Base-by-base conservation (phyloP, 2,329 filamentous ascomycete genomes). In the Acarospora socialis region DNA sequence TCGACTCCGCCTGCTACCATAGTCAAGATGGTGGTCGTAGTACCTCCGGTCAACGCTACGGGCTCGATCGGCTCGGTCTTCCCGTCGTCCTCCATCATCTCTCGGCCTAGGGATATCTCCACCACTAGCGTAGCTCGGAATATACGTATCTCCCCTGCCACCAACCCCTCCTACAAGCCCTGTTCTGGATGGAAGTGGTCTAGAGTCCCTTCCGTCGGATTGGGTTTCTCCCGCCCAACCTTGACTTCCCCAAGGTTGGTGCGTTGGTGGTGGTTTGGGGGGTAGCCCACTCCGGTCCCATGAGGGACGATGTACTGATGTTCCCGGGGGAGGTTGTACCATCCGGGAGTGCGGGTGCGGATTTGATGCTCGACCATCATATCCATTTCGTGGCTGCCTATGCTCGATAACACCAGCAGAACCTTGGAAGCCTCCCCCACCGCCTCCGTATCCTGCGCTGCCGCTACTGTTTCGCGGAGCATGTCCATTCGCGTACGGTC, bases 401-500 rank as follows among this genome's bases (percentile, higher is more conserved):
- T 43, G 30, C 10, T 17, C n/a, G n/a, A n/a, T n/a, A n/a, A n/a
- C n/a, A n/a, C 8, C 20, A 29, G 31, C n/a, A 30, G 38, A 12
- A 34, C 36, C 14, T 33, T 37, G 32, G 26, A 33, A 35, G 21
- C 35, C 38, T n/a, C 28, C 19, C n/a, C 15, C 13, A 8, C 30
- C 35, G 13, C 27, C 35, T 16, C 33, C 20, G 14, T 22, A 12
- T 8, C 10, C 10, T 8, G 17, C 28, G 21, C 33, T 30, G 12
- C 26, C 33, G 23, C 35, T 35, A 19, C 41, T 44, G 33, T 32
- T 33, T 31, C 36, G 36, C 28, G 40, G 59, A 63, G 38, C 63
- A 61, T 48, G 71, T 67, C 2, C 65, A 60, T 21, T 54, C 53
- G 39, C 67, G 64, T 7, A 65, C 63, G 6, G 64, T 61, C 33